Base-by-base conservation (phyloP, 371 early-diverging fungal genomes). In the Rhizopus sp. region DNA sequence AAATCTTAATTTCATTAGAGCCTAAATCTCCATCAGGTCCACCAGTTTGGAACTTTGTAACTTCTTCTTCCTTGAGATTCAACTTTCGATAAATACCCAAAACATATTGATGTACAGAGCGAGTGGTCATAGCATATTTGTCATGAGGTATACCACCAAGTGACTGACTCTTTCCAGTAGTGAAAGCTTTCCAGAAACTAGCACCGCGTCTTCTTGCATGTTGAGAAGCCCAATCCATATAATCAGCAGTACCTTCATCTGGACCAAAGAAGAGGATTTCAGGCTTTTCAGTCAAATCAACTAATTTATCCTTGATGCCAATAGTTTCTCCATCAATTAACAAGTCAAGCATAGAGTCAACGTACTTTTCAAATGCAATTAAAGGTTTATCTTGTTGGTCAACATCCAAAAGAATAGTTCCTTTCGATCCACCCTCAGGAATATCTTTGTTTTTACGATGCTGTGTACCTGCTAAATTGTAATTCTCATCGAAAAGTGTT, bases 391-490 rank as follows among this genome's bases (percentile, higher is more conserved):
- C 98, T 75, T 98, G 98, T 56, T 93, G 90, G 50, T 88, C 84
- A 53, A 92, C 83, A 77, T 97, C 92, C 53, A 98, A 79, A 35
- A 98, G 76, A 65, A 98, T 97, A 7, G 97, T 98, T 55, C 98
- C 98, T 81, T 98, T 98, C 63, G 96, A 95, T 33, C 98, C 98
- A 60, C 98, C 97, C 78, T 98, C 98, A 50, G 98, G 98, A 59
- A 98, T 96, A 78, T 97, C 95, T 84, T 98, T 98, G 84, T 98
- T 98, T 81, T 98, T 98, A 64, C 95, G 88, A 71, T 98, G 98
- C 73, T 98, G 98, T 8, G 98, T 98, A 17, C 89, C 86, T 13
- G 98, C 98, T 53, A 98, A 79, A 42, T 87, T 88, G 78, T 97
- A 97, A 85, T 98, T 98, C 73, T 98, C 98, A 73, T 98, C 98